These are phyloP conservation scores for Sugiyamaella pinicola DNA, from an alignment of 1,139 yeast species.

Conservation along the genomic window DNA sequence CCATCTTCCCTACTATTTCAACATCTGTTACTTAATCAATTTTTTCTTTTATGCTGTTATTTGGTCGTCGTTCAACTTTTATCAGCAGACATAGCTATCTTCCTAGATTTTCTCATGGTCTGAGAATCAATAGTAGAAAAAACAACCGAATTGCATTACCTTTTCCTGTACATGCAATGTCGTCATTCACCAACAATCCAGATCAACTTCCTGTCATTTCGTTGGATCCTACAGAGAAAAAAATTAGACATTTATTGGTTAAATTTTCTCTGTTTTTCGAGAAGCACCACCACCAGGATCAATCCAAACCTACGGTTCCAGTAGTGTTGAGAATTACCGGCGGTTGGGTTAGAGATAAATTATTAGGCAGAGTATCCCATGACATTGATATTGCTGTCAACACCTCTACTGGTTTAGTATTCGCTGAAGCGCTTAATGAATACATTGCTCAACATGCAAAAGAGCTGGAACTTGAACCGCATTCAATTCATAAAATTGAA, in stretches of 20 bases:
- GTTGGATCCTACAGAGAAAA: constrained; percentile 52
- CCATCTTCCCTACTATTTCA: too few species aligned
- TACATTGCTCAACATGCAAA: constrained; percentile 49
- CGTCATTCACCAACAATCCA: neutral
- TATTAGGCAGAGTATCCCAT: constrained; percentile 74
- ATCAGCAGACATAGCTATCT: neutral
- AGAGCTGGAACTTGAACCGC: constrained; percentile 50
- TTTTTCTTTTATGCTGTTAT: neutral
- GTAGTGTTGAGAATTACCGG: constrained; percentile 83
- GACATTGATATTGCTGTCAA: constrained; percentile 93
- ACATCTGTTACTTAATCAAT: neutral
- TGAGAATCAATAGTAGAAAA: neutral
- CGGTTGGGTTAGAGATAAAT: constrained; percentile 98
- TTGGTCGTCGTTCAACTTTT: neutral
- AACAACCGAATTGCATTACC: neutral
- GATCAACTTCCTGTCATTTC: constrained; percentile 35
- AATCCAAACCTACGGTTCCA: constrained; percentile 28
- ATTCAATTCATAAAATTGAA: constrained; percentile 75
- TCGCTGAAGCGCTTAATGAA: constrained; percentile 66
- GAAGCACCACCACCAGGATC: constrained; percentile 4
- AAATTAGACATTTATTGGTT: constrained; percentile 50
- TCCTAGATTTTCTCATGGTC: neutral
- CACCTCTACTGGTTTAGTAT: constrained; percentile 78
- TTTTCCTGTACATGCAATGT: neutral
- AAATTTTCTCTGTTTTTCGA: constrained; percentile 35